Base-by-base conservation (phyloP, 805 yeast species). In the Saccharomyces paradoxus region DNA sequence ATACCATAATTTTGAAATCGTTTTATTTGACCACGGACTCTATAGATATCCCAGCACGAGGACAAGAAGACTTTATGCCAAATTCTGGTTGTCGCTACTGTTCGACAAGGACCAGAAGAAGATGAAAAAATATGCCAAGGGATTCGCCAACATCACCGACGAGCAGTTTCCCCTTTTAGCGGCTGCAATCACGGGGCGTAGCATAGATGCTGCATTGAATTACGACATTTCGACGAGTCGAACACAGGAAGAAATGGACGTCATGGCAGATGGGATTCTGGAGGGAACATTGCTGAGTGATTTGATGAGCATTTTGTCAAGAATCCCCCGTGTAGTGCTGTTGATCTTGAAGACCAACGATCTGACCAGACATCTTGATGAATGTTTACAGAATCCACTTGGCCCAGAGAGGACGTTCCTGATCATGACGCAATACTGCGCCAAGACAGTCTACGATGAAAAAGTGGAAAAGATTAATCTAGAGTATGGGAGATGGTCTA, bases 181-280 rank as follows among this genome's bases (percentile, higher is more conserved):
- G 0, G 90, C 96, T 1, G 97, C 98, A 1, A 84, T 94, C 47
- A 94, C 99, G 0, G 99, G 99, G 0, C 76, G 99, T 55, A 95
- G 91, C 62, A 87, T 87, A 26, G 82, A 86, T 22, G 81, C 83
- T 53, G 92, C 95, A 0, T 66, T 87, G 52, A 77, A 78, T 58
- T 83, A 85, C 52, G 86, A 87, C 58, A 77, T 86, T 17, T 72
- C 78, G 13, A 70, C 78, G 30, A 65, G 71, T 0, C 77, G 97
- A 52, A 71, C 80, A 22, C 74, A 77, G 0, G 77, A 74, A 0
- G 99, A 94, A 68, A 79, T 87, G 41, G 73, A 70, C 4, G 76
- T 74, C 29, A 91, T 94, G 87, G 83, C 86, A 49, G 65, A 64
- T 3, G 81, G 85, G 8, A 65, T 94, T 41, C 65, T 80, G n/a